Evolutionary conservation across 2,329 filamentous ascomycete species (phyloP).

Genomic region (Monosporascus sp.): DNA sequence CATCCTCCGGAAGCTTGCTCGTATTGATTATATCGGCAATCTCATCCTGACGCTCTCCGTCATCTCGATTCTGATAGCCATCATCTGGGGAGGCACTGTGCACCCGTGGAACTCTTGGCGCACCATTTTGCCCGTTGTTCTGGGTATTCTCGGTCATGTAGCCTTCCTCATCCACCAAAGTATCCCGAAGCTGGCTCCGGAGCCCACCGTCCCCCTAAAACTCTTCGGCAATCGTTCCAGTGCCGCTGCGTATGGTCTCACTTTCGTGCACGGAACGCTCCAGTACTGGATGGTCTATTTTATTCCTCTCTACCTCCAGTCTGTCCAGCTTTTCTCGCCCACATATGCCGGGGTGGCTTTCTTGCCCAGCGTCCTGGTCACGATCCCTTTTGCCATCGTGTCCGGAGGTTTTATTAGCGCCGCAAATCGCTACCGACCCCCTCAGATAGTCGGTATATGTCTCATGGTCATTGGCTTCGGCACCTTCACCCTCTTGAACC

Average conservation of each 20-base stretch:
- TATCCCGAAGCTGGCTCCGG: slow-evolving; percentile 5
- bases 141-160: slow-evolving; percentile 31
- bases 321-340: slow-evolving; percentile 55
- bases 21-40: slow-evolving; percentile 32
- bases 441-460: too few species aligned
- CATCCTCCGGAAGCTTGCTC: slow-evolving; percentile 6
- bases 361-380: slow-evolving; percentile 14
- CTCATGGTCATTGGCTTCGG: slow-evolving; percentile 14
- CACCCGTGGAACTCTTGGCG: slow-evolving; percentile 4
- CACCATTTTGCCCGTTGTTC: slow-evolving; percentile 30
- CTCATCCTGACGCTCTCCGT: slow-evolving; percentile 27
- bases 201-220: slow-evolving; percentile 32
- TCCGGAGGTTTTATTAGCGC: too few species aligned
- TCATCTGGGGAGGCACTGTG: slow-evolving; percentile 19
- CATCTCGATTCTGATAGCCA: slow-evolving; percentile 28
- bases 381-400: slow-evolving; percentile 11
- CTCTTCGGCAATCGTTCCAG: slow-evolving; percentile 37
- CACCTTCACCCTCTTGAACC: slow-evolving; percentile 8
- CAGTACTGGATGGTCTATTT: slow-evolving; percentile 28
- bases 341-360: slow-evolving; percentile 30
- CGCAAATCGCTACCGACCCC: too few species aligned
- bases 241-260: slow-evolving; percentile 20
- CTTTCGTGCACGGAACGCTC: slow-evolving; percentile 29
- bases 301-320: slow-evolving; percentile 31
- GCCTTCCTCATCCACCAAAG: slow-evolving; percentile 29